Evolutionary conservation across 345 rosid species (phyloP).

Genomic region (Murraya koenigii): DNA sequence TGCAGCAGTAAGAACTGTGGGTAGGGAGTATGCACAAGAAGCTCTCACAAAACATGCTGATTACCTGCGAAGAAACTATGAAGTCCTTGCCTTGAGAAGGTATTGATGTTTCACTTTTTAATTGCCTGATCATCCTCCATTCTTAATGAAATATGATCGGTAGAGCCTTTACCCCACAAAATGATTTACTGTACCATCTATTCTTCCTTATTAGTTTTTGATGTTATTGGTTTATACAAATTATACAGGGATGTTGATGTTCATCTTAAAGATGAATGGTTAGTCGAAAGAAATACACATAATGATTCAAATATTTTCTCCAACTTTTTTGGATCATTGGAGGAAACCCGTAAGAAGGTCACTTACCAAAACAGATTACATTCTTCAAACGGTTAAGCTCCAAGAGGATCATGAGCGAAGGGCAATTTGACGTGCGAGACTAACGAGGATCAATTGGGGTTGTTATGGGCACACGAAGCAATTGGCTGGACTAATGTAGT

Average conservation of each 20-base stretch:
- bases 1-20: constrained; percentile 85
- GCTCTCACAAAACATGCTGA: constrained; percentile 80
- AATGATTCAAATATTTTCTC: constrained; percentile 58
- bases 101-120: constrained; percentile 11
- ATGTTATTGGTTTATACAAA: not conserved
- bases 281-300: constrained; percentile 55
- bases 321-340: constrained; percentile 39
- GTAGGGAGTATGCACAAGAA: constrained; percentile 76
- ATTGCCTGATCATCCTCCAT: not conserved
- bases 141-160: not conserved
- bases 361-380: constrained; percentile 19
- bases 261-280: constrained; percentile 74
- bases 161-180: not conserved
- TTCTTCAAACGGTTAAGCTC: constrained; percentile 27
- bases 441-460: not conserved
- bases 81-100: constrained; percentile 84
- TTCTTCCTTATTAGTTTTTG: constrained; percentile 6
- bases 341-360: constrained; percentile 22
- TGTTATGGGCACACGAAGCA: not conserved
- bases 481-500: not conserved
- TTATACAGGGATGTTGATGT: constrained; percentile 66
- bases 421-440: not conserved
- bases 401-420: not conserved
- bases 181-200: not conserved
- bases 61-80: constrained; percentile 80